A percentile compares a stretch with the other conserved stretches of the same genome.
phyloP scores from a whole-genome alignment of 208 protist genomes.

The Leptomonas seymouri region DNA sequence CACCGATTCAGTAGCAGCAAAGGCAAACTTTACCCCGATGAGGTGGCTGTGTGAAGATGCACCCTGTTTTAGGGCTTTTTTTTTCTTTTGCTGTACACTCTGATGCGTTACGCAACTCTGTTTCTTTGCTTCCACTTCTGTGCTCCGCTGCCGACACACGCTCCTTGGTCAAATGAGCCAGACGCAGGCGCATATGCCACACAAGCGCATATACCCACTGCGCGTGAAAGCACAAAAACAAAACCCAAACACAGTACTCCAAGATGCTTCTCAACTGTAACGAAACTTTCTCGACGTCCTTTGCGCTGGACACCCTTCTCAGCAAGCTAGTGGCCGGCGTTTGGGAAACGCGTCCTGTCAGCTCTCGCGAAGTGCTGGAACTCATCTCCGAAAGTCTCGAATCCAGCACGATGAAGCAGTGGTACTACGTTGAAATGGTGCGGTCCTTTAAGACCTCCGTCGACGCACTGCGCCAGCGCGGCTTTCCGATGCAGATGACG shows the following conservation, averaged over 20 bases:
- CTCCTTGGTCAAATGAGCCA: not conserved
- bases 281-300: conserved; percentile 33
- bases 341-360: conserved; percentile 29
- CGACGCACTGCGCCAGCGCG: conserved; percentile 25
- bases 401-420: conserved; percentile 30
- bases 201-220: conserved; percentile 1
- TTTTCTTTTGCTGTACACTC: no score
- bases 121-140: no score
- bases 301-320: conserved; percentile 29
- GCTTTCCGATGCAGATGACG: conserved; percentile 35
- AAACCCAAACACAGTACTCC: not conserved
- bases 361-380: conserved; percentile 29
- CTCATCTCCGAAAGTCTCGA: conserved; percentile 32
- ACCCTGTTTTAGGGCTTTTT: no score
- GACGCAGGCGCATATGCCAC: conserved; percentile 1
- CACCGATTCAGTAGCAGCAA: no score
- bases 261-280: conserved; percentile 33
- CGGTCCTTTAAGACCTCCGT: conserved; percentile 34
- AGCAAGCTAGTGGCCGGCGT: conserved; percentile 35
- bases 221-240: not conserved
- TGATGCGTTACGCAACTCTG: no score
- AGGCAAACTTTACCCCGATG: no score
- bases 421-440: conserved; percentile 34
- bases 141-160: no score
- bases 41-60: no score